Evolutionary conservation across 306 rosid genomes (phyloP), one percentile per base, ranked within the genome.

Genomic region (Echinosophora koreensis): DNA sequence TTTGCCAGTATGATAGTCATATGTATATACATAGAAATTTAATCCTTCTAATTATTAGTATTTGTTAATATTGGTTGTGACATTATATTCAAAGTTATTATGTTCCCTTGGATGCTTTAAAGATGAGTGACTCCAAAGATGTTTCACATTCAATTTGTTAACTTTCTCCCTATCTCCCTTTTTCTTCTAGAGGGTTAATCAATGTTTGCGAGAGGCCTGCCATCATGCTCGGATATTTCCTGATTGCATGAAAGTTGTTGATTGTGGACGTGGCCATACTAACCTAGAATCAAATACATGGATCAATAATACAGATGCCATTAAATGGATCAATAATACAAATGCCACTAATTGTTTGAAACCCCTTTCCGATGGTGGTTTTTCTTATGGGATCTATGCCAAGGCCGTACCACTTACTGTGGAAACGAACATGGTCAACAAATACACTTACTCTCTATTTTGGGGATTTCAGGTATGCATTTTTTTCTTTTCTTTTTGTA

Each of bases 141-240:
- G 58, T 34, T 14, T 69, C 18, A 13, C 49, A 35, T 34, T 84
- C 16, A 39, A 11, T 54, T 59, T 56, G 73, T 67, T 76, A 62
- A 76, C 46, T 51, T 61, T 15, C 18, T 34, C 72, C 10, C n/a
- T 44, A 44, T 22, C 22, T 22, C 66, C 17, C 0, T 44, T 79
- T 82, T 77, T 79, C 9, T 61, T 51, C 69, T 77, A 92, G 97
- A 87, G 97, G 84, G 92, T 94, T 71, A 94, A 87, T 77, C 93
- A 90, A 85, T 92, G 98, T 79, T 80, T 94, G 81, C 78, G 93
- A 78, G 52, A 66, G 6, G 92, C 86, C 61, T 94, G 98, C 60
- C 46, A 15, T 65, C 3, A 13, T 0, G 39, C 89, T 16, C 3
- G 0, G 10, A n/a, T n/a, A n/a, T n/a, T 59, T 4, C 0, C 0